phyloP scores from a whole-genome alignment of 192 early-diverging fungal genomes.

The Coemansia sp. region DNA sequence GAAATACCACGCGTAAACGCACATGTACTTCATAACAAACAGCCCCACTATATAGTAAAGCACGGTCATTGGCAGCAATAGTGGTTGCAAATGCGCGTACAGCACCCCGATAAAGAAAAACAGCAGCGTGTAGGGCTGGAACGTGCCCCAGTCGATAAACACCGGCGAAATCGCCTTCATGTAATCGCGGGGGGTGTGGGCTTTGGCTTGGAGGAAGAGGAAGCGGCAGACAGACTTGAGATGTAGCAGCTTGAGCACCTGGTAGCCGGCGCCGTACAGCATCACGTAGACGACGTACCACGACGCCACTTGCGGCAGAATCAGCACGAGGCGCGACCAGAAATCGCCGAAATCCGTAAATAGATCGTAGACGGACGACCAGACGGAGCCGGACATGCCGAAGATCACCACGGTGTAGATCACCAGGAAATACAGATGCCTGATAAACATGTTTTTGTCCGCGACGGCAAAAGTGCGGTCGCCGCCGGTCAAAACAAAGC shows the following conservation, averaged over 20 bases:
- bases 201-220: slow-evolving; percentile 34
- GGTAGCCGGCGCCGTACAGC: slow-evolving; percentile 67
- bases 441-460: slow-evolving; percentile 56
- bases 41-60: slow-evolving; percentile 66
- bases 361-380: slow-evolving; percentile 62
- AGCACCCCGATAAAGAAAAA: slow-evolving; percentile 72
- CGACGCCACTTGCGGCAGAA: slow-evolving; percentile 69
- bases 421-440: slow-evolving; percentile 71
- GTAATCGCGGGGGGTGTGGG: slow-evolving; percentile 73
- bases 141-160: slow-evolving; percentile 66
- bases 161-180: slow-evolving; percentile 69
- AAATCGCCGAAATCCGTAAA: slow-evolving; percentile 66
- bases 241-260: slow-evolving; percentile 68
- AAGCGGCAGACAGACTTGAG: slow-evolving; percentile 60
- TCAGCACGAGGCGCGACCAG: slow-evolving; percentile 59
- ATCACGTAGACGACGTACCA: slow-evolving; percentile 79
- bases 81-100: slow-evolving; percentile 72
- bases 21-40: slow-evolving; percentile 73
- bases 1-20: slow-evolving; percentile 76
- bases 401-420: slow-evolving; percentile 77
- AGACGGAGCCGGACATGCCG: slow-evolving; percentile 65
- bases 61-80: slow-evolving; percentile 68
- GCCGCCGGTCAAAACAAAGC: slow-evolving; percentile 44
- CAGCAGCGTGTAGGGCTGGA: slow-evolving; percentile 68
- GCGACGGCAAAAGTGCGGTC: slow-evolving; percentile 42